phyloP scores from a whole-genome alignment of 208 protist genomes.

The Leishmania tropica region DNA sequence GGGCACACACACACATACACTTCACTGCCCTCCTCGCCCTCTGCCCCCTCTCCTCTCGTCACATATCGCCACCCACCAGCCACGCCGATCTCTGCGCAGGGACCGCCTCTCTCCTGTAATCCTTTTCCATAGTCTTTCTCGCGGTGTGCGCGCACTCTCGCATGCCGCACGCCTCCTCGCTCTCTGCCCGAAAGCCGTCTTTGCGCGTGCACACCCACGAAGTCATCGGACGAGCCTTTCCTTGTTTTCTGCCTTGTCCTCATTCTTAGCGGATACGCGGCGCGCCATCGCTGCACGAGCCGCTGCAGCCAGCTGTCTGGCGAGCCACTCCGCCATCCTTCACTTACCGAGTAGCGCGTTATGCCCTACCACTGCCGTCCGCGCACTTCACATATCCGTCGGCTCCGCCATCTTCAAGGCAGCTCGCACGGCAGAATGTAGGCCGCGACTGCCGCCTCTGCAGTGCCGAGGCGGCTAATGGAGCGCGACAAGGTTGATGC shows the following conservation, averaged over 20 bases:
- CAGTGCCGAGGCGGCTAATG: conserved; percentile 4
- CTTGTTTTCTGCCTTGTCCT: not conserved
- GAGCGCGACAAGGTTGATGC: conserved; percentile 26
- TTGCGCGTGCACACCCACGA: not conserved
- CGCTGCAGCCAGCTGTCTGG: not conserved
- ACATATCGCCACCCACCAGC: no score
- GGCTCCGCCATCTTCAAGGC: not conserved
- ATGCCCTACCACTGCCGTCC: not conserved
- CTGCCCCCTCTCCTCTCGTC: not conserved
- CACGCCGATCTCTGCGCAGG: no score
- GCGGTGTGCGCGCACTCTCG: not conserved
- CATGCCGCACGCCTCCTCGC: not conserved
- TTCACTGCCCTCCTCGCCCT: conserved; percentile 5
- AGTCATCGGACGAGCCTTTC: not conserved
- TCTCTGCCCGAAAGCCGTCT: not conserved
- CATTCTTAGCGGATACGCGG: not conserved
- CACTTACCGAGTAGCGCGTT: not conserved
- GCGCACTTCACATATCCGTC: not conserved
- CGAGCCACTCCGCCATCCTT: not conserved
- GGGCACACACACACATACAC: conserved; percentile 7
- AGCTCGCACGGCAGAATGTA: conserved; percentile 7
- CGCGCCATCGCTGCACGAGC: not conserved
- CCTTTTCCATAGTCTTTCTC: not conserved
- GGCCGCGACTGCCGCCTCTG: not conserved
- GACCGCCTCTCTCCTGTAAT: no score